phyloP scores from a whole-genome alignment of 768 basidiomycete species.

The Pholiota molesta region DNA sequence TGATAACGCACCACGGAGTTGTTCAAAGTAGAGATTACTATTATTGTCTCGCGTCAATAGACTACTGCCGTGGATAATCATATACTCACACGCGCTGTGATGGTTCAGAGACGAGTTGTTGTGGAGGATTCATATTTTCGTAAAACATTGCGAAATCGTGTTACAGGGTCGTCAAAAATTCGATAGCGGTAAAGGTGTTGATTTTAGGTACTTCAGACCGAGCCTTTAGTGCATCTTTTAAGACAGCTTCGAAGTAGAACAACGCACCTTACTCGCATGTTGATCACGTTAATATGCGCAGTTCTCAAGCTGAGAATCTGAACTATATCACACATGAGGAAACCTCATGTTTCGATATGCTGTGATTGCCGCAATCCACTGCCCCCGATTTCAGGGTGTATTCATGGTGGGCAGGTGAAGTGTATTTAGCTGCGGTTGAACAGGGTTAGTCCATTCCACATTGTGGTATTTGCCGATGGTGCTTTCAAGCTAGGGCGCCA shows the following conservation, averaged over 20 bases:
- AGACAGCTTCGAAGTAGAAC: constrained; percentile 7
- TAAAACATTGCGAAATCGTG: constrained; percentile 14
- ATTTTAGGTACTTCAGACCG: not conserved
- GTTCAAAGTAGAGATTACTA: constrained; percentile 36
- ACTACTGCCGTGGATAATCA: not conserved
- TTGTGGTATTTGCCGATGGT: not conserved
- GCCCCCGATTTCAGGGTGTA: not conserved
- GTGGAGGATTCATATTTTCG: constrained; percentile 6
- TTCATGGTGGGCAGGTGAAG: not conserved
- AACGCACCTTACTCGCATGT: constrained; percentile 13
- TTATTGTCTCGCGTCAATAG: not conserved
- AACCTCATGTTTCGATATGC: not conserved
- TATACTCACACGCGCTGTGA: constrained; percentile 14
- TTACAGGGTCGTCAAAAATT: not conserved
- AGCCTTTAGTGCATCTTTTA: not conserved
- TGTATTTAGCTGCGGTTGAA: not conserved
- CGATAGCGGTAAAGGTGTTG: not conserved
- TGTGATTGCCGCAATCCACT: not conserved
- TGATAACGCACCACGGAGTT: constrained; percentile 36
- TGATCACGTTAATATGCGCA: not conserved
- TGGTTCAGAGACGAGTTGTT: not conserved
- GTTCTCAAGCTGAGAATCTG: not conserved
- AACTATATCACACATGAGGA: not conserved
- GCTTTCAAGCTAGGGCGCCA: not conserved
- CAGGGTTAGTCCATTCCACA: not conserved